phyloP scores from a whole-genome alignment of 345 rosid species.

The Populus euphratica region DNA sequence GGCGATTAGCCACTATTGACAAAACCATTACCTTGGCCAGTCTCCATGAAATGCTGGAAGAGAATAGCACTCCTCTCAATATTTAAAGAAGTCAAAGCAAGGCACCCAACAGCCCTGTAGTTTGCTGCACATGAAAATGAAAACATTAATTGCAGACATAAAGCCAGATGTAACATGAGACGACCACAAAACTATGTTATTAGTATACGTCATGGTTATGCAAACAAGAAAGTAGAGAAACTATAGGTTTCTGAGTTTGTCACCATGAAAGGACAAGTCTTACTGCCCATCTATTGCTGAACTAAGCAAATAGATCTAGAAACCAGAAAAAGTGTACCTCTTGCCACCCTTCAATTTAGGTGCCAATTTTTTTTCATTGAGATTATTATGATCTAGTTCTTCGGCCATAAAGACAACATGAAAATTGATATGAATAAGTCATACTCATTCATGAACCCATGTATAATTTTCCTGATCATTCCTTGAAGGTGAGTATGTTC shows the following conservation, averaged over 20 bases:
- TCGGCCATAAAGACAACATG: neutral
- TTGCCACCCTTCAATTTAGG: neutral
- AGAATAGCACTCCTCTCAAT: constrained; percentile 70
- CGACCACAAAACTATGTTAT: neutral
- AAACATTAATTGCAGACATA: neutral
- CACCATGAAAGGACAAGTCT: neutral
- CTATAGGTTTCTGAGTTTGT: neutral
- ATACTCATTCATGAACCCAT: neutral
- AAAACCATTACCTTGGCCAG: constrained; percentile 57
- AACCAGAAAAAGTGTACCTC: neutral
- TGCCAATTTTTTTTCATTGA: neutral
- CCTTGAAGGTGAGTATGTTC: neutral
- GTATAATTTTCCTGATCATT: neutral
- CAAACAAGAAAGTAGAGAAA: neutral
- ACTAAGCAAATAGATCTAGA: neutral
- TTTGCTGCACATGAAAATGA: constrained; percentile 48
- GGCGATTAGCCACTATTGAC: neutral
- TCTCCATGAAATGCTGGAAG: constrained; percentile 59
- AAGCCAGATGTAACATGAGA: neutral
- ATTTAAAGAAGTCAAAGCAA: constrained; percentile 73
- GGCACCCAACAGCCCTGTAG: constrained; percentile 86
- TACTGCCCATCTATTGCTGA: neutral
- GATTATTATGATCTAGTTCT: neutral
- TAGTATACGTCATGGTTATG: neutral
- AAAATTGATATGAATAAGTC: too few relatives aligned